Evolutionary conservation across 2,329 filamentous ascomycete species (phyloP), one percentile per base, ranked within the genome.

Genomic region (Herpotrichia juniperi): DNA sequence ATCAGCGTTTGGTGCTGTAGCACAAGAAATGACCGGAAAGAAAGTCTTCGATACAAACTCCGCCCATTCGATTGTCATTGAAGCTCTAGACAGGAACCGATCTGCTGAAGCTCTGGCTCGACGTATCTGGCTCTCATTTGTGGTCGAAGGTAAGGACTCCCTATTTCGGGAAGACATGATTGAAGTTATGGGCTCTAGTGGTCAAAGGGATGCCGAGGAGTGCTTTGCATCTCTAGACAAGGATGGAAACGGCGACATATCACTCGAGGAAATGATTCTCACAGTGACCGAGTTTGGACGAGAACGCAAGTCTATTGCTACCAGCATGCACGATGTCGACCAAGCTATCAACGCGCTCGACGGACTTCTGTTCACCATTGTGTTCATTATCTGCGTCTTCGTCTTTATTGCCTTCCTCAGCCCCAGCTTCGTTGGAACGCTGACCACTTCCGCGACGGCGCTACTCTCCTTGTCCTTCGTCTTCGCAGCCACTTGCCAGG

Each of bases 61-160:
- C 4, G 87, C 93, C 1, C 93, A 97, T 71, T 94, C 91, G 0
- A 86, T 97, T 43, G 91, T 97, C 4, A 81, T 96, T 11, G 87
- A 96, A 69, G 94, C 93, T 8, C 81, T 97, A 26, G 93, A 97
- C 74, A 93, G 91, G 76, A 86, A 84, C 37, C 82, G 83, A 53
- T 90, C 91, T 6, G 91, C 92, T 0, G 93, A 97, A 72, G 94
- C 94, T n/a, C 79, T 97, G 51, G 93, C 91, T n/a, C 88, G 86
- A 61, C 89, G 94, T 66, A 88, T 97, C 57, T 97, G 94, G 94
- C 96, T 97, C 91, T 97, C 93, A 1, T 96, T 97, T 69, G 94
- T 96, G 1, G 86, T 94, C 3, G 93, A 97, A 74, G 92, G 91
- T 63, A 87, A 87, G 52, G 91, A 97, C 34, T 80, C 87, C 0